Evolutionary conservation across 306 rosid genomes (phyloP), one percentile per base, ranked within the genome.

Genomic region (Nissolia schottii): DNA sequence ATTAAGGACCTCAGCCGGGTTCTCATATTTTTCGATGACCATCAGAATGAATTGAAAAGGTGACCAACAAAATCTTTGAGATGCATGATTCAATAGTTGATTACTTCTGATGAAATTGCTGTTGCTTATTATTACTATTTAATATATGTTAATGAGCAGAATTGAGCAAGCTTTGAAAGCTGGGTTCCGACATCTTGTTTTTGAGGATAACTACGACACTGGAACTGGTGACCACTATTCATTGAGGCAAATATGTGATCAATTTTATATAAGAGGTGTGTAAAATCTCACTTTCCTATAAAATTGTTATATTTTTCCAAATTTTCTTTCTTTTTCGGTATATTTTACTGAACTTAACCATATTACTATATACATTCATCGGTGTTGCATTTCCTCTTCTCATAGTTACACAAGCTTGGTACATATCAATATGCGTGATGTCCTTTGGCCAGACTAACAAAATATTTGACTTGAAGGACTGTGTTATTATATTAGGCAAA

Each of bases 201-300:
- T 95, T 72, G 99, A 95, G 89, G 99, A 95, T 82, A 95, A 95
- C 83, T 95, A 95, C 76, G 99, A 95, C 80, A 95, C 97, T 38
- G 99, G 99, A 81, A 91, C 96, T 3, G 99, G 99, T 63, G 99
- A 95, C 65, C 99, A 95, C 80, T 95, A 95, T 88, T 95, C 99
- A 68, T 66, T 91, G 41, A 85, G 99, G 79, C 99, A 95, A 82
- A 95, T 95, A 67, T 95, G 99, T 75, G 99, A 95, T 80, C 99
- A 95, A 73, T 70, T 59, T 75, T 95, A 95, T 77, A 91, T 95
- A 62, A 84, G 92, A 85, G 99, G 99, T 95, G 76, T 49, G 67
- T 65, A 37, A 76, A 50, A 74, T 75, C 28, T 74, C 78, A 40
- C 50, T 67, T 69, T 40, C 10, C 60, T 8, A 19, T 23, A 27